These are phyloP conservation scores for Cucurbitaria berberidis DNA, from an alignment of 2,329 filamentous ascomycete species.

Conservation along the genomic window DNA sequence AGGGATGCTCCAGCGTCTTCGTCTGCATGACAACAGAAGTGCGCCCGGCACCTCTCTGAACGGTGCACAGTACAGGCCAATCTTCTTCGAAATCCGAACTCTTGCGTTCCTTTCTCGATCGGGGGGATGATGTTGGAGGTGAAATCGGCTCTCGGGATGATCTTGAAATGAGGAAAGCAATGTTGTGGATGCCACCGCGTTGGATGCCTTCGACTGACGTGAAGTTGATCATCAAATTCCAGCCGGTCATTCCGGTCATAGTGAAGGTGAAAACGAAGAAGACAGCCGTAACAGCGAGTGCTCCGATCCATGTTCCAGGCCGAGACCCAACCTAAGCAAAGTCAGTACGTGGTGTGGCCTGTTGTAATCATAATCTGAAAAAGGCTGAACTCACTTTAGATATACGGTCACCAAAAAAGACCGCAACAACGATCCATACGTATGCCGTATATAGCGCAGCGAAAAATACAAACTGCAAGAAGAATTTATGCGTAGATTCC, in stretches of 20 bases:
- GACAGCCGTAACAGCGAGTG: slow-evolving; percentile 69
- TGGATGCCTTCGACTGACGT: slow-evolving; percentile 83
- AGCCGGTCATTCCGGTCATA: slow-evolving; percentile 76
- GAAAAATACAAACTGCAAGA: slow-evolving; percentile 84
- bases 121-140: slow-evolving; percentile 19
- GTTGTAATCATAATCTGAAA: neutral
- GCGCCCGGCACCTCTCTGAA: slow-evolving; percentile 48
- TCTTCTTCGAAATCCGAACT: slow-evolving; percentile 18
- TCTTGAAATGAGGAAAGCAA: slow-evolving; percentile 68
- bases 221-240: slow-evolving; percentile 73
- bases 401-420: slow-evolving; percentile 65
- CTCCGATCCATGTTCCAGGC: slow-evolving; percentile 63
- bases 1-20: slow-evolving; percentile 79
- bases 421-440: slow-evolving; percentile 67
- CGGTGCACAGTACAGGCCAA: slow-evolving; percentile 29
- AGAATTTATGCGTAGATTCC: slow-evolving; percentile 89
- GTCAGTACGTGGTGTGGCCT: neutral
- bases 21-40: slow-evolving; percentile 82
- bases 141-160: slow-evolving; percentile 10
- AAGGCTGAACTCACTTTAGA: slow-evolving; percentile 48
- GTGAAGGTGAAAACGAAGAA: slow-evolving; percentile 81
- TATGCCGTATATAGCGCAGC: slow-evolving; percentile 70
- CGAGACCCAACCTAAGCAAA: slow-evolving; percentile 22
- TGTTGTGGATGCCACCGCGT: slow-evolving; percentile 66
- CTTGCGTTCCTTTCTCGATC: slow-evolving; percentile 13